Evolutionary conservation across 1,284 basidiomycete genomes (phyloP).

Genomic region (Naganishia sp.): DNA sequence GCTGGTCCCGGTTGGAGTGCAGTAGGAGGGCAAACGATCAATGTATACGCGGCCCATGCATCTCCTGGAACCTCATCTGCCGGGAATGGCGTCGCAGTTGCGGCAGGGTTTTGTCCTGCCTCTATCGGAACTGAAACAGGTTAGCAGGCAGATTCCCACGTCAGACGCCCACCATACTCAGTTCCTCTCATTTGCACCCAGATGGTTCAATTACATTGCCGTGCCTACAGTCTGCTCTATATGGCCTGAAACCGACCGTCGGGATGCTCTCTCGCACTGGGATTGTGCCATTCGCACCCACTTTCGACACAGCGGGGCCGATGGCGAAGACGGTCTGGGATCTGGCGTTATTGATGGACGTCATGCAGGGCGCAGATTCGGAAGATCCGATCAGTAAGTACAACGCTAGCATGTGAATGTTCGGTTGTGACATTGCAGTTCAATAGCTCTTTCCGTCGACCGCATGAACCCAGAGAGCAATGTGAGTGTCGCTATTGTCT

Average conservation of each 20-base stretch:
- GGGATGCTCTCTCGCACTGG: slow-evolving; percentile 26
- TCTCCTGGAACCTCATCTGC: slow-evolving; percentile 36
- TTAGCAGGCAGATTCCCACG: background rate
- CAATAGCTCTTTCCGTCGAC: too few species aligned
- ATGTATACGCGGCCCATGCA: slow-evolving; percentile 36
- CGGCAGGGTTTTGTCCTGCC: slow-evolving; percentile 32
- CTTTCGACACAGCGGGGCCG: slow-evolving; percentile 28
- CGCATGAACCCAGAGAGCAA: too few species aligned
- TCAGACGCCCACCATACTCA: background rate
- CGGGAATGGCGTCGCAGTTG: slow-evolving; percentile 29
- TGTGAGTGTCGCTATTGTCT: too few species aligned
- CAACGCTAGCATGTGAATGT: too few species aligned
- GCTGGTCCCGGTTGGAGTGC: slow-evolving; percentile 35
- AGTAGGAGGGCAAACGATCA: slow-evolving; percentile 36
- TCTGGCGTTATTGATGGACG: slow-evolving; percentile 30
- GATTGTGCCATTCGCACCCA: slow-evolving; percentile 29
- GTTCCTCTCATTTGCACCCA: background rate
- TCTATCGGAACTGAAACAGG: slow-evolving; percentile 32
- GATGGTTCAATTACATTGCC: slow-evolving; percentile 31
- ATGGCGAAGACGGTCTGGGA: slow-evolving; percentile 30
- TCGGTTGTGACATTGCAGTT: too few species aligned
- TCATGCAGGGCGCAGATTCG: slow-evolving; percentile 22
- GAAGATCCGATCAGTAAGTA: slow-evolving; percentile 27
- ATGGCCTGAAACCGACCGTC: slow-evolving; percentile 29
- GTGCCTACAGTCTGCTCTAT: slow-evolving; percentile 28